A percentile compares a stretch with the other conserved stretches of the same genome.
Conservation (phyloP, 106 monocot genomes). For the Phalaenopsis aphrodite region DNA sequence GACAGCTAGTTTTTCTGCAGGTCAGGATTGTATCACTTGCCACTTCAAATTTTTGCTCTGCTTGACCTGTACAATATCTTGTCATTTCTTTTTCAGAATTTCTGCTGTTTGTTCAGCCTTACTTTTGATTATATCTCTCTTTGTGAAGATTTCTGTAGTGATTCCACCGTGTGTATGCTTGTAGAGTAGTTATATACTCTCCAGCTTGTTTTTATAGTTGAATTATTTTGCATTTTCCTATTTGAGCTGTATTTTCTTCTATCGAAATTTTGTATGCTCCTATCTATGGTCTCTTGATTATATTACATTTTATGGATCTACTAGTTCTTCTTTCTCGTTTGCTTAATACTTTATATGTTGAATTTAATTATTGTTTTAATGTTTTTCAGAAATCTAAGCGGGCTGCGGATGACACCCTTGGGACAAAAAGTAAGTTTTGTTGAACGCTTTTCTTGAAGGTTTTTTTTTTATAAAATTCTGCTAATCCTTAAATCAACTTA, state of each 20-base stretch:
- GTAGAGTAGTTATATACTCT: not conserved
- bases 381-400: slow-evolving; percentile 6
- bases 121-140: not conserved
- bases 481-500: not conserved
- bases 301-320: not conserved
- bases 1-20: not conserved
- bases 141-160: not conserved
- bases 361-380: not conserved
- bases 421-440: slow-evolving; percentile 3
- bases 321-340: not conserved
- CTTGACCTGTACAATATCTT: not conserved
- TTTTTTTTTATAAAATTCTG: not conserved
- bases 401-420: not conserved
- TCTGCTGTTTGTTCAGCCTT: not conserved
- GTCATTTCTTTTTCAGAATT: not conserved
- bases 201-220: not conserved
- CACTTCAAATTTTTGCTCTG: not conserved
- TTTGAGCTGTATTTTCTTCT: not conserved
- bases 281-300: not conserved
- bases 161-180: not conserved
- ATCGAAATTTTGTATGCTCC: not conserved
- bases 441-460: not conserved
- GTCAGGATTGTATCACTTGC: not conserved
- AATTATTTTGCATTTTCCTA: not conserved
- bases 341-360: not conserved